Evolutionary conservation across 208 protist species (phyloP), one percentile per base, ranked within the genome.

Genomic region (Trypanosoma platydactyli): DNA sequence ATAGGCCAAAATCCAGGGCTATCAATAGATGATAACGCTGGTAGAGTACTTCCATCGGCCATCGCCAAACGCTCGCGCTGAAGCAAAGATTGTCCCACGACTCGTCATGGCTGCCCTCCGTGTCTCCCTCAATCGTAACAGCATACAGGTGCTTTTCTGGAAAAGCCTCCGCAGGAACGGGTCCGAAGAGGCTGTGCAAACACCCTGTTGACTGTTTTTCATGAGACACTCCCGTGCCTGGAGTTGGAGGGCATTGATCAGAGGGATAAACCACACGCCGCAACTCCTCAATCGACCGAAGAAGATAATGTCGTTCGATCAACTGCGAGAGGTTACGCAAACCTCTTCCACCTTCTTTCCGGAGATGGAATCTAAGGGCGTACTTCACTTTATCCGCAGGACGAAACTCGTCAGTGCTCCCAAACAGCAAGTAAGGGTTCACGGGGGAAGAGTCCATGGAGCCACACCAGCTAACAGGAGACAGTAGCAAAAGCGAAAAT

Each of bases 31-130:
- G 83, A 66, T 96, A 94, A 20, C 63, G 65, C 61, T 96, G 91
- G 53, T 93, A 94, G 1, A 96, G 76, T 16, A 78, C 71, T 71
- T 94, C 88, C 30, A 92, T 77, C 33, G 87, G 88, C 84, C 87
- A 92, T 58, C 65, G 84, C 88, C 88, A 96, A 51, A 84, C 52
- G 59, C 63, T 86, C 30, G 71, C 62, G 50, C 81, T 59, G 16
- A 71, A 69, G 16, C 57, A 75, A 1, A 61, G 25, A 63, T 76
- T 80, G 49, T 95, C 86, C 89, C 89, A 95, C 57, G 80, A 79
- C 48, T 71, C 79, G 29, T 59, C 58, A 40, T 89, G 84, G 16
- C 79, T 64, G 59, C 80, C 76, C 50, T 84, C 68, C 18, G 66
- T 54, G 35, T 79, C 76, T 18, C 82, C 79, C 11, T 79, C 50